phyloP scores from a whole-genome alignment of 2,329 filamentous ascomycete species.

The Sporothrix pallida region DNA sequence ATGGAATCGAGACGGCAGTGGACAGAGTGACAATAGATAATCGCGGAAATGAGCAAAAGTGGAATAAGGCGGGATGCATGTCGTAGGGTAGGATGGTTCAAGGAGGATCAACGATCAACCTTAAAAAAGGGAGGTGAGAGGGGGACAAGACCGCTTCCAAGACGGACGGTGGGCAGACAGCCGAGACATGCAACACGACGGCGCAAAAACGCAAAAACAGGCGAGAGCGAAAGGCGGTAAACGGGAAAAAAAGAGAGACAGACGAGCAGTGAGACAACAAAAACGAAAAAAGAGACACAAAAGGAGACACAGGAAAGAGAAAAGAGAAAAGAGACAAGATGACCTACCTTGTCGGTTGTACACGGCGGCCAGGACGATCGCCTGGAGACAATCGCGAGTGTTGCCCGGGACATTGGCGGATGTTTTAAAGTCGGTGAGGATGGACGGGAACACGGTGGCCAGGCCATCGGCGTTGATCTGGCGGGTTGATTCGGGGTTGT shows the following conservation, averaged over 20 bases:
- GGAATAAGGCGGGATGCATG: neutral
- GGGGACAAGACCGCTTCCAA: neutral
- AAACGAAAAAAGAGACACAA: neutral
- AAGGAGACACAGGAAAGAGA: conserved; percentile 1
- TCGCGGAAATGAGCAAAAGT: conserved; percentile 28
- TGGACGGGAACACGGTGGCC: conserved; percentile 67
- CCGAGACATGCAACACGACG: conserved; percentile 18
- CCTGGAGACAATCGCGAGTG: conserved; percentile 75
- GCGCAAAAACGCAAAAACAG: conserved; percentile 3
- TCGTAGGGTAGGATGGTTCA: conserved; percentile 1
- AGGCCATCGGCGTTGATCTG: conserved; percentile 73
- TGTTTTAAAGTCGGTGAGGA: conserved; percentile 74
- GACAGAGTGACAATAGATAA: neutral
- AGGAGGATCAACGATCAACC: neutral
- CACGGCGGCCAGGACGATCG: conserved; percentile 75
- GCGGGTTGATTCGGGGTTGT: conserved; percentile 71
- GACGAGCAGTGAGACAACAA: too few species aligned
- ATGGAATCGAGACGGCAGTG: too few species aligned
- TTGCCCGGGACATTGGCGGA: conserved; percentile 73
- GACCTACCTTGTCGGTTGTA: conserved; percentile 70
- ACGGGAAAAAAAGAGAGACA: conserved; percentile 4
- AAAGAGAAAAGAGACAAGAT: neutral
- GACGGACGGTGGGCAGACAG: neutral
- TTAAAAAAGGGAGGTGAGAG: neutral
- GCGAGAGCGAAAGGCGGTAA: neutral